These are phyloP conservation scores for Dryas octopetala DNA, from an alignment of 306 rosid species.

Conservation along the genomic window DNA sequence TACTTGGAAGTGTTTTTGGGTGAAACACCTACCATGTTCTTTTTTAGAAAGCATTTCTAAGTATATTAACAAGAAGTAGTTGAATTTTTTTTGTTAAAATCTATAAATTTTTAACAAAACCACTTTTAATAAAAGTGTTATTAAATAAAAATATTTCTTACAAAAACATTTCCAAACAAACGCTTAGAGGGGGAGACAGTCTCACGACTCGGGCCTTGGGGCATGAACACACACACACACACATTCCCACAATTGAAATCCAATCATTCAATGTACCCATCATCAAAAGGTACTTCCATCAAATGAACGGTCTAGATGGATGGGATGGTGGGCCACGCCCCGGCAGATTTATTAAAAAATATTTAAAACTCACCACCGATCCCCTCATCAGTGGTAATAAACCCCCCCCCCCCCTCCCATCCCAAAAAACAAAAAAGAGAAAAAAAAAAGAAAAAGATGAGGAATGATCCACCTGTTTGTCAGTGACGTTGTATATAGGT, in stretches of 20 bases:
- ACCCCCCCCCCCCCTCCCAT: too few relatives aligned
- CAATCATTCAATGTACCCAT: conserved; percentile 52
- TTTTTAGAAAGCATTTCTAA: too few relatives aligned
- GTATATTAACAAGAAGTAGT: too few relatives aligned
- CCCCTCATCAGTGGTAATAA: conserved; percentile 27
- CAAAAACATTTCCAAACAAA: too few relatives aligned
- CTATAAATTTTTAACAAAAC: too few relatives aligned
- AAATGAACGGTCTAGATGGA: conserved; percentile 50
- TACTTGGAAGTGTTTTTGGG: too few relatives aligned
- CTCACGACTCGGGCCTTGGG: background rate
- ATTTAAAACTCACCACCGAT: conserved; percentile 42
- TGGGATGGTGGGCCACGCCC: conserved; percentile 41
- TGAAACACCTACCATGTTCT: too few relatives aligned
- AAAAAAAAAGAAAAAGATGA: conserved; percentile 32
- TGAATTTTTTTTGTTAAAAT: too few relatives aligned
- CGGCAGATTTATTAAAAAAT: conserved; percentile 43
- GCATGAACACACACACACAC: too few relatives aligned
- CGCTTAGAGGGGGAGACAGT: background rate
- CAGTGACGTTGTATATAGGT: conserved; percentile 90
- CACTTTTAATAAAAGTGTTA: too few relatives aligned
- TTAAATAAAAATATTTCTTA: too few relatives aligned
- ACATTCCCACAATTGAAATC: conserved; percentile 18
- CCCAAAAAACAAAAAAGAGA: background rate
- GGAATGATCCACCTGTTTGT: conserved; percentile 99
- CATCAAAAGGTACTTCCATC: conserved; percentile 35